A percentile compares a stretch with the other conserved stretches of the same genome.
Evolutionary conservation across 352 stramenopile genomes (phyloP).

Genomic region (Pythium diclinum): DNA sequence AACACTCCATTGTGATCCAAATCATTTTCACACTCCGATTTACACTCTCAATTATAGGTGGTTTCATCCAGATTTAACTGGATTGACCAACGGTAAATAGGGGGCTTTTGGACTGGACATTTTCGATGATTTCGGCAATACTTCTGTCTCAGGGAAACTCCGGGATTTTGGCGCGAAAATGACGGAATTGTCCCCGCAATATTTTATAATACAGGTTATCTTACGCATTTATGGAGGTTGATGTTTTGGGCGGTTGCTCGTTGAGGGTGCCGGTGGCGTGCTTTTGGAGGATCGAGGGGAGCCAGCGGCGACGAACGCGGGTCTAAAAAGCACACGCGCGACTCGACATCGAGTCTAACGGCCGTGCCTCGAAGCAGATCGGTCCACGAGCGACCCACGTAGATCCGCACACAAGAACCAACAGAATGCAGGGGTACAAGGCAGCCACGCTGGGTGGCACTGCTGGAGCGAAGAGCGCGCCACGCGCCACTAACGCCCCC

Average conservation of each 20-base stretch:
- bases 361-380: not conserved
- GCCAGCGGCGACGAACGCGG: slow-evolving; percentile 17
- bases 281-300: slow-evolving; percentile 20
- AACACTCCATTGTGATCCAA: no score
- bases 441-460: slow-evolving; percentile 21
- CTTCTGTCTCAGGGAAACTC: not conserved
- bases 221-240: slow-evolving; percentile 14
- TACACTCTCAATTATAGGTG: no score
- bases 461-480: slow-evolving; percentile 5
- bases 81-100: no score
- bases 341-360: slow-evolving; percentile 4
- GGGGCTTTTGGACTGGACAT: no score
- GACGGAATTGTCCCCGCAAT: slow-evolving; percentile 10
- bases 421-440: slow-evolving; percentile 27
- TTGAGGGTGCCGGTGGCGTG: slow-evolving; percentile 21
- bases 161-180: slow-evolving; percentile 7
- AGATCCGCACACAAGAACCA: not conserved
- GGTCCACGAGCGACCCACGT: not conserved
- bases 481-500: slow-evolving; percentile 1
- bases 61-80: no score
- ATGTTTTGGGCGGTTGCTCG: slow-evolving; percentile 14
- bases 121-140: no score
- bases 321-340: slow-evolving; percentile 13
- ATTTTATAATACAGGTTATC: slow-evolving; percentile 18
- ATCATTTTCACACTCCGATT: no score